Evolutionary conservation across 2,329 filamentous ascomycete genomes (phyloP).

Genomic region (Teratosphaeria epicoccoides): DNA sequence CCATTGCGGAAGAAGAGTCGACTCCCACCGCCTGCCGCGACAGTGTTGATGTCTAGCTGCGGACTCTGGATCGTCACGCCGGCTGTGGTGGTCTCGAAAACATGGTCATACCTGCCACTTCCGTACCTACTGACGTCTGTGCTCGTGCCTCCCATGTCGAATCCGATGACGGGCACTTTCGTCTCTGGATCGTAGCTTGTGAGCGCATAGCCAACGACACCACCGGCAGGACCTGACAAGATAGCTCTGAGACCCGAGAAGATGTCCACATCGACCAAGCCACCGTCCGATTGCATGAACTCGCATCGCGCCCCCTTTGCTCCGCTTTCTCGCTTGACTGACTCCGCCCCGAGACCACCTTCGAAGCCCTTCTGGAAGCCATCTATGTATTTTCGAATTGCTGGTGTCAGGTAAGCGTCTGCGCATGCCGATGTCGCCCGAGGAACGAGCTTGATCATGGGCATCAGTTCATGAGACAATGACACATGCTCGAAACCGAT

Average conservation of each 20-base stretch:
- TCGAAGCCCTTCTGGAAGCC: constrained; percentile 73
- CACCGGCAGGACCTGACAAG: constrained; percentile 80
- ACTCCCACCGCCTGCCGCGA: constrained; percentile 80
- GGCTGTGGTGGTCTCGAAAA: constrained; percentile 87
- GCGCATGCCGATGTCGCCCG: constrained; percentile 67
- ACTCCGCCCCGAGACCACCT: constrained; percentile 66
- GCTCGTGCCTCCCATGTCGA: constrained; percentile 91
- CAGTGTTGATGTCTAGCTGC: constrained; percentile 89
- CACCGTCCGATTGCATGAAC: constrained; percentile 87
- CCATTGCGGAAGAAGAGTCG: constrained; percentile 80
- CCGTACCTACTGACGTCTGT: constrained; percentile 79
- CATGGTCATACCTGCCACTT: constrained; percentile 77
- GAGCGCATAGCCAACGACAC: constrained; percentile 83
- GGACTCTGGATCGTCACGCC: constrained; percentile 91
- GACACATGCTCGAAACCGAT: constrained; percentile 79
- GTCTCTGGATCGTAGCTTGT: constrained; percentile 81
- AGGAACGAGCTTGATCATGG: constrained; percentile 75
- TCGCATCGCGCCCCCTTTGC: constrained; percentile 70
- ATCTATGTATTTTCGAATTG: constrained; percentile 65
- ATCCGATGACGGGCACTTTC: constrained; percentile 78
- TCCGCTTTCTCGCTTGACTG: constrained; percentile 56
- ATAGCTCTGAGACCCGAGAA: constrained; percentile 82
- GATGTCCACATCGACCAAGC: constrained; percentile 58
- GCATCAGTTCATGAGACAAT: constrained; percentile 70
- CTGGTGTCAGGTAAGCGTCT: constrained; percentile 69